phyloP scores from a whole-genome alignment of 495 filamentous ascomycete genomes.

The Evernia prunastri region DNA sequence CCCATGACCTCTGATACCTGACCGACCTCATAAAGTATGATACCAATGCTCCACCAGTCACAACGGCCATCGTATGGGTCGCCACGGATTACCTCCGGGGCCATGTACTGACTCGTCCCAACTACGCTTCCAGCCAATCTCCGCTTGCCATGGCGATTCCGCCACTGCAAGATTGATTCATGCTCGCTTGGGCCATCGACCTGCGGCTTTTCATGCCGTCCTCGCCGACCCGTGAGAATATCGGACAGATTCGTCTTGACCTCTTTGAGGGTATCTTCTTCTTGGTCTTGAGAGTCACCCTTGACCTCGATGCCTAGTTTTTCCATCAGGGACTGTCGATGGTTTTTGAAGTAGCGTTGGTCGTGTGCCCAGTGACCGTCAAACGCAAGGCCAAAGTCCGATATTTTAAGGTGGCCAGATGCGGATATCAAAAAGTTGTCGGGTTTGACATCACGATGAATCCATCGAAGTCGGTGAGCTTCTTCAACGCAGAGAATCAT shows the following conservation, averaged over 20 bases:
- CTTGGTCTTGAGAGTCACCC: slow-evolving; percentile 68
- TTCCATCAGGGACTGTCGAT: slow-evolving; percentile 67
- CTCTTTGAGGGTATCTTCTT: slow-evolving; percentile 45
- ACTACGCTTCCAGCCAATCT: slow-evolving; percentile 78
- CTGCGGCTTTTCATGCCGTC: slow-evolving; percentile 42
- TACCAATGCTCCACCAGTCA: slow-evolving; percentile 93
- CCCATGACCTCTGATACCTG: background rate
- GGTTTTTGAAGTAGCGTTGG: slow-evolving; percentile 72
- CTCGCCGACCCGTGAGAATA: slow-evolving; percentile 41
- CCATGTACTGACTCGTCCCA: slow-evolving; percentile 97
- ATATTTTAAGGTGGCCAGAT: slow-evolving; percentile 87
- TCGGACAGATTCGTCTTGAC: slow-evolving; percentile 43
- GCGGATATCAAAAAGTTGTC: slow-evolving; percentile 91
- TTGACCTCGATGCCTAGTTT: slow-evolving; percentile 67
- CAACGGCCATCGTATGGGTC: slow-evolving; percentile 83
- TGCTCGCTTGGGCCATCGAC: slow-evolving; percentile 28
- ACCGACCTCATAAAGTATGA: slow-evolving; percentile 79
- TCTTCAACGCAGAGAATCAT: slow-evolving; percentile 95
- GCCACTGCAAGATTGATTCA: slow-evolving; percentile 65
- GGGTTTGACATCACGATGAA: slow-evolving; percentile 92
- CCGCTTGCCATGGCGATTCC: slow-evolving; percentile 67
- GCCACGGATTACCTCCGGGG: slow-evolving; percentile 82
- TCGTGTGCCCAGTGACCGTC: slow-evolving; percentile 94
- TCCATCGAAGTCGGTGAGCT: slow-evolving; percentile 77
- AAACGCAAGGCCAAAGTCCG: slow-evolving; percentile 90